Conservation (phyloP, 73 alveolate genomes). For the Stentor coeruleus region DNA sequence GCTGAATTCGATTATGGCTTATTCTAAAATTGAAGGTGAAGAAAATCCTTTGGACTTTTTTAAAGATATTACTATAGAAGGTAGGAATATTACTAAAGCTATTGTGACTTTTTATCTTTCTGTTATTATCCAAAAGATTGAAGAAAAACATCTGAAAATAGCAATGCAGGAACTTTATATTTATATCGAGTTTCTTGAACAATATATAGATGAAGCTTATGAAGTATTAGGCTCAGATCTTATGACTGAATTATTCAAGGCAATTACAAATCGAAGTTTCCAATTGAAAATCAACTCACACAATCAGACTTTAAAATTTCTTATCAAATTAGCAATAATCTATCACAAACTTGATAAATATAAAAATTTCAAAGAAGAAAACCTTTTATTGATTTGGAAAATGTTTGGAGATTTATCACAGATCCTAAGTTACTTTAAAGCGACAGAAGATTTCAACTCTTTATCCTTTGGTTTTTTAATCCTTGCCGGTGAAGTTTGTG, state of each 20-base stretch:
- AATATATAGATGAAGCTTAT: background rate
- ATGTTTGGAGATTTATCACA: background rate
- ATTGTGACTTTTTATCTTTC: background rate
- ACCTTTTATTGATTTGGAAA: background rate
- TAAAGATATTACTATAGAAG: background rate
- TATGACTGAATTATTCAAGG: background rate
- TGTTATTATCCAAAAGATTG: background rate
- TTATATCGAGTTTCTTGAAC: background rate
- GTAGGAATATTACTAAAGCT: background rate
- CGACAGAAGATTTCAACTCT: background rate
- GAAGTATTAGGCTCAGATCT: background rate
- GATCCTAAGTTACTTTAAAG: background rate
- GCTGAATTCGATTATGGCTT: background rate
- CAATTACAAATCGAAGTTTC: background rate
- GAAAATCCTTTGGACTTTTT: background rate
- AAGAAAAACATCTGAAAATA: background rate
- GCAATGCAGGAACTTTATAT: background rate
- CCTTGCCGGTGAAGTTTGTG: background rate
- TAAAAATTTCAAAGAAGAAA: background rate
- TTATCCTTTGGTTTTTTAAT: background rate
- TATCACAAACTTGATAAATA: background rate
- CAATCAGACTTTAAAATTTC: background rate
- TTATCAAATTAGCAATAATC: background rate
- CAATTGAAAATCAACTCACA: background rate
- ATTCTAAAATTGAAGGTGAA: background rate